Evolutionary conservation across 1,284 basidiomycete species (phyloP), one percentile per base, ranked within the genome.

Genomic region (Leccinum olivaceoglutinosum): DNA sequence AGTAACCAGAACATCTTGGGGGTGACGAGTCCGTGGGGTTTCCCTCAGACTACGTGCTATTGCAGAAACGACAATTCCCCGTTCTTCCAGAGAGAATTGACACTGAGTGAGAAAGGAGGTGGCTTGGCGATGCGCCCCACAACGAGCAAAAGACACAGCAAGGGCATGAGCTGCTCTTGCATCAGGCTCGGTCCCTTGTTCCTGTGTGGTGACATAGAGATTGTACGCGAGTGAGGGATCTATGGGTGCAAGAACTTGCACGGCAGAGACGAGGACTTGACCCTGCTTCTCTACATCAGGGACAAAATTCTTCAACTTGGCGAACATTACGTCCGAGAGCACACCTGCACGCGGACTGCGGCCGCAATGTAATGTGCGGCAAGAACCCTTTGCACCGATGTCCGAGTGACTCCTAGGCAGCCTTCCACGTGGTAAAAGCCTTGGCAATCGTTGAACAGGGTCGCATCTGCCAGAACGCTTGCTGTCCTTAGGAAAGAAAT

Each of bases 401-500:
- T 61, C 44, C 44, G 58, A 12, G 38, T 25, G 49, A 59, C 63
- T 18, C 38, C 62, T 32, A 9, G 25, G 58, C 65, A 63, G 62
- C 32, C 38, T 51, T 63, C 46, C 61, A 56, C 49, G 54, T 55
- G 53, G 62, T 61, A 70, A 61, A 71, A 68, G 21, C 66, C 67
- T 32, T 63, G 68, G 62, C 73, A 76, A 3, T 65, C 67, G 2
- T 75, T 69, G 11, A 78, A 70, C 11, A 87, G 69, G 1, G 70
- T 60, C 2, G 61, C 67, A 62, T 86, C 80, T 12, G 68, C 66
- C 9, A 77, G 70, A 16, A 70, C 66, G 14, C 75, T 76, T 4
- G 81, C 78, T 18, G 85, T 68, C 53, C 75, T 78, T 56, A 87
- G 69, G 69, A 87, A 84, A 3, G 80, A 76, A 3, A 77, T 73